Conservation (phyloP, 768 basidiomycete genomes). For the Paxillus involutus region DNA sequence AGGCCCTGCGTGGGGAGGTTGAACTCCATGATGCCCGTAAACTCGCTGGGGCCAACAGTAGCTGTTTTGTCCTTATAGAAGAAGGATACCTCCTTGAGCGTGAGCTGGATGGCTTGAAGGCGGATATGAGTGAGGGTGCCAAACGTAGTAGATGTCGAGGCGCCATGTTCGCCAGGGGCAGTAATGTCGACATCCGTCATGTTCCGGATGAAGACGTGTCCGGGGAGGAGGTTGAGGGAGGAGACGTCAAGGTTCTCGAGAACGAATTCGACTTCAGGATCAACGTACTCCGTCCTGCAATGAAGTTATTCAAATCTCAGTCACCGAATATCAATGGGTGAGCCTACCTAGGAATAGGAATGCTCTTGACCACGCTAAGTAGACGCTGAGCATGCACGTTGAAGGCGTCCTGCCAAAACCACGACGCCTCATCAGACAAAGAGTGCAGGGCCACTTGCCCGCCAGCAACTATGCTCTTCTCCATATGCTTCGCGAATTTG, state of each 20-base stretch:
- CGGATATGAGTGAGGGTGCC: conserved; percentile 68
- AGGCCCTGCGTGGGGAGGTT: conserved; percentile 65
- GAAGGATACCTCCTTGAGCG: conserved; percentile 68
- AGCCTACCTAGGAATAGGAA: conserved; percentile 69
- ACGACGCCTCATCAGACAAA: conserved; percentile 59
- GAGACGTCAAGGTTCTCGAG: conserved; percentile 75
- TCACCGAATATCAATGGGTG: background rate
- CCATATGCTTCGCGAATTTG: conserved; percentile 48
- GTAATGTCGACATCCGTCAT: conserved; percentile 63
- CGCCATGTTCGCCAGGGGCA: conserved; percentile 34
- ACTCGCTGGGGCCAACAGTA: conserved; percentile 52
- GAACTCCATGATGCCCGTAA: conserved; percentile 62
- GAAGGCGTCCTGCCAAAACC: conserved; percentile 83
- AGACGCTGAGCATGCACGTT: conserved; percentile 73
- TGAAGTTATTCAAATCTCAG: background rate
- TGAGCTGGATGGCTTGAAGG: conserved; percentile 63
- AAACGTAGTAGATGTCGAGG: conserved; percentile 44
- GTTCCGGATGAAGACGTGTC: conserved; percentile 70
- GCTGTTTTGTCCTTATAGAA: conserved; percentile 66
- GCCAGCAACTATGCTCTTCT: conserved; percentile 39
- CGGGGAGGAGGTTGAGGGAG: conserved; percentile 63
- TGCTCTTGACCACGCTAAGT: conserved; percentile 49
- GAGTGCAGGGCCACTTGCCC: conserved; percentile 46
- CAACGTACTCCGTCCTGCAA: conserved; percentile 67
- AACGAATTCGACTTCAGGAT: conserved; percentile 67